Evolutionary conservation across 495 filamentous ascomycete species (phyloP).

Genomic region (Aspergillus panamensis): DNA sequence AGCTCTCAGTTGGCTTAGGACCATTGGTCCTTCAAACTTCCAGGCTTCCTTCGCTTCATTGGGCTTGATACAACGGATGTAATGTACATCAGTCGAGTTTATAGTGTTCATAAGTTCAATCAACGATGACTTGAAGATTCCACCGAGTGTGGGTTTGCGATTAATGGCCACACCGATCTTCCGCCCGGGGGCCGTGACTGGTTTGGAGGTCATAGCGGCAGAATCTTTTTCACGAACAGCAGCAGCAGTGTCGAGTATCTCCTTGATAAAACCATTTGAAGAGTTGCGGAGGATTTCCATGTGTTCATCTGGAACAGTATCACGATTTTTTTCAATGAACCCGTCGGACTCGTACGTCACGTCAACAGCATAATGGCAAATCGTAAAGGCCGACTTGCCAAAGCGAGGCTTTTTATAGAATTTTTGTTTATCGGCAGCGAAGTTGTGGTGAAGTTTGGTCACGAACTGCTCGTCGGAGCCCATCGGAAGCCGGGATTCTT

Average conservation of each 20-base stretch:
- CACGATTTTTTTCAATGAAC: conserved; percentile 99
- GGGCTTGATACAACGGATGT: conserved; percentile 99
- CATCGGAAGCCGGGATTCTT: conserved; percentile 95
- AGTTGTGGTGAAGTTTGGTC: conserved; percentile 95
- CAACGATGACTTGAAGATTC: conserved; percentile 97
- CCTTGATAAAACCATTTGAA: conserved; percentile 77
- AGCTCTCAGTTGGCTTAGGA: conserved; percentile 92
- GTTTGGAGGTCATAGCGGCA: conserved; percentile 66
- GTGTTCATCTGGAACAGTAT: conserved; percentile 98
- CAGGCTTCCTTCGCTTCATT: conserved; percentile 96
- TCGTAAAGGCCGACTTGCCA: conserved; percentile 95
- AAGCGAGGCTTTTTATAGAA: conserved; percentile 99
- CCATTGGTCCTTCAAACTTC: conserved; percentile 99
- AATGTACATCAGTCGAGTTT: conserved; percentile 96
- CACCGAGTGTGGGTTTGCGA: conserved; percentile 93
- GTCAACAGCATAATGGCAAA: conserved; percentile 97
- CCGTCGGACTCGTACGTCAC: conserved; percentile 99
- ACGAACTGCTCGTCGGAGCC: conserved; percentile 97
- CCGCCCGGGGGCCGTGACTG: conserved; percentile 63
- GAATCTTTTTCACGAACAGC: conserved; percentile 87
- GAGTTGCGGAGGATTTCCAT: conserved; percentile 85
- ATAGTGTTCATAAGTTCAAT: conserved; percentile 99
- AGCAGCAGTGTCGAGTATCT: conserved; percentile 81
- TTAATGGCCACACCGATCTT: conserved; percentile 88
- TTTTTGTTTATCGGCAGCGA: conserved; percentile 83